These are phyloP conservation scores for Solidago caesia DNA, from an alignment of 129 eudicot species.

Conservation along the genomic window DNA sequence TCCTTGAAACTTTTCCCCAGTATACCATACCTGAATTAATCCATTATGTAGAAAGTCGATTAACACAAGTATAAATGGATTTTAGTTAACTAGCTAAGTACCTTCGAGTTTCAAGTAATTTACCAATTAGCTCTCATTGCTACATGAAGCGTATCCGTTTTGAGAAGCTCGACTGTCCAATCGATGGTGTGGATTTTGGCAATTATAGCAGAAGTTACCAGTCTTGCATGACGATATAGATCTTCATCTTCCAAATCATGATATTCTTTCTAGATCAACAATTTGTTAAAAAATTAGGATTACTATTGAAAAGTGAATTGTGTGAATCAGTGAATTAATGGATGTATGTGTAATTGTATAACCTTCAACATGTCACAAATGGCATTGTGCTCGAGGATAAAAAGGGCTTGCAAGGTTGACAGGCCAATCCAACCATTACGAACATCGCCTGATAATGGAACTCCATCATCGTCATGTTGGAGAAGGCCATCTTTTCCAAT, in stretches of 20 bases:
- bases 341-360: too few relatives aligned
- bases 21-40: conserved; percentile 47
- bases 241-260: conserved; percentile 46
- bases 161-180: conserved; percentile 72
- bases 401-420: conserved; percentile 56
- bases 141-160: conserved; percentile 46
- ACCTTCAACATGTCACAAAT: conserved; percentile 54
- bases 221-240: conserved; percentile 54
- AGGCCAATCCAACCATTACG: conserved; percentile 65
- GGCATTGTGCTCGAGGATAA: conserved; percentile 58
- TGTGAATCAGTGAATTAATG: too few relatives aligned
- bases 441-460: conserved; percentile 53
- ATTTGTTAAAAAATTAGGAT: conserved; percentile 1
- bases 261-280: conserved; percentile 39
- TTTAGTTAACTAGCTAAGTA: conserved; percentile 2
- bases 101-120: background rate
- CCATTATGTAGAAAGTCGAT: conserved; percentile 1
- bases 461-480: conserved; percentile 39
- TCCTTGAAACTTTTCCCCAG: conserved; percentile 61
- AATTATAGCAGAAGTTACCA: conserved; percentile 62
- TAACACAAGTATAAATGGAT: background rate
- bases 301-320: background rate
- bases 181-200: conserved; percentile 75
- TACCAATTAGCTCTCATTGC: conserved; percentile 68
- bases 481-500: conserved; percentile 57